A percentile compares a stretch with the other conserved stretches of the same genome.
Conservation (phyloP, 2,329 filamentous ascomycete genomes). For the Phyllosticta citribraziliensis region DNA sequence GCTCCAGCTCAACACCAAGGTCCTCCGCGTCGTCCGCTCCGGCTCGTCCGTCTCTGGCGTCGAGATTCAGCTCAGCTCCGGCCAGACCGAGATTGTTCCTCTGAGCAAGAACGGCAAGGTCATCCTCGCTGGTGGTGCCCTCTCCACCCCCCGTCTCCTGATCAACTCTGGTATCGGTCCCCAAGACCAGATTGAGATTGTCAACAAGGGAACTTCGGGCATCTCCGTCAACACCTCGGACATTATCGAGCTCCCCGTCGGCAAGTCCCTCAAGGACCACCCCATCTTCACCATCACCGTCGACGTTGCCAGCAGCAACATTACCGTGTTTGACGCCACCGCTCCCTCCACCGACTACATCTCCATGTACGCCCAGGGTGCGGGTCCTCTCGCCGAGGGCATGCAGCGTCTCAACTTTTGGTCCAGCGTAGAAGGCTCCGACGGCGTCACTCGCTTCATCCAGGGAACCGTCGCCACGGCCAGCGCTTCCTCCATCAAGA, state of each 20-base stretch:
- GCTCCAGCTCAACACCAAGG: constrained; percentile 17
- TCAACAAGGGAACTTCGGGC: constrained; percentile 12
- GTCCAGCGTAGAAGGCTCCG: constrained; percentile 35
- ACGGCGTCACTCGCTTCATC: constrained; percentile 28
- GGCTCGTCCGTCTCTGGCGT: constrained; percentile 15
- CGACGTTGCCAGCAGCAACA: constrained; percentile 15
- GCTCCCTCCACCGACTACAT: constrained; percentile 20
- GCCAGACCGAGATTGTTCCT: constrained; percentile 14
- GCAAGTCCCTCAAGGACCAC: constrained; percentile 26
- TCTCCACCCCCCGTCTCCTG: constrained; percentile 18
- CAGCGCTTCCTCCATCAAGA: constrained; percentile 23
- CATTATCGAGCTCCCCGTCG: constrained; percentile 19
- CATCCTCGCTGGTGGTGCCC: constrained; percentile 18
- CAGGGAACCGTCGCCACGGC: constrained; percentile 40
- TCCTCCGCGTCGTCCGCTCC: constrained; percentile 14
- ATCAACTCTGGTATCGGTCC: constrained; percentile 21
- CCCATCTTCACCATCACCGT: constrained; percentile 26
- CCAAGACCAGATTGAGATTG: constrained; percentile 17
- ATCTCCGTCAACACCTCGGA: constrained; percentile 13
- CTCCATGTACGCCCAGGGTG: constrained; percentile 24
- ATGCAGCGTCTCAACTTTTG: constrained; percentile 41
- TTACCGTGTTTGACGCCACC: constrained; percentile 18
- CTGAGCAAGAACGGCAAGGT: constrained; percentile 16
- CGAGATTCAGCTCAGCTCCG: constrained; percentile 13
- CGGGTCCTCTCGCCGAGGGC: constrained; percentile 36